Percentiles rank a stretch among this genome's conserved stretches.
phyloP scores from a whole-genome alignment of 768 basidiomycete genomes.

The Pulveroboletus sp. region DNA sequence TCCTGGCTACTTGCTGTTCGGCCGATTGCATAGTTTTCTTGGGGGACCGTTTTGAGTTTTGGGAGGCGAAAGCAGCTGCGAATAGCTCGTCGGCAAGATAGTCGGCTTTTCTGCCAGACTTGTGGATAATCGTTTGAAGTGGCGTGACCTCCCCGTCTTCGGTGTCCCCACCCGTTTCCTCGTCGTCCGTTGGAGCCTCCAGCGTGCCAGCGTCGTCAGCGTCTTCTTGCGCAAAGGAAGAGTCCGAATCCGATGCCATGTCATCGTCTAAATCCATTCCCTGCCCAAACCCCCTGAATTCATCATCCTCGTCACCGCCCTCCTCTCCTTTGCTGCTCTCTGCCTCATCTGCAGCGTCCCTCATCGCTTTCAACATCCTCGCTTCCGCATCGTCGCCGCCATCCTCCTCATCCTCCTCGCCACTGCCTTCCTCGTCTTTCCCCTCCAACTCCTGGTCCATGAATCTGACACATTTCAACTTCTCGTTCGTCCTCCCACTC shows the following conservation, averaged over 20 bases:
- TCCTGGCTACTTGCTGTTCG: slow-evolving; percentile 20
- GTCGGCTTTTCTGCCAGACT: slow-evolving; percentile 34
- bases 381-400: slow-evolving; percentile 16
- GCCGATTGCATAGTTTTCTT: slow-evolving; percentile 22
- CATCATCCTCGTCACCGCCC: slow-evolving; percentile 20
- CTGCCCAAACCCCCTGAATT: slow-evolving; percentile 5
- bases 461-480: slow-evolving; percentile 13
- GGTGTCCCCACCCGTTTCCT: slow-evolving; percentile 15
- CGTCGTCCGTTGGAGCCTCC: slow-evolving; percentile 17
- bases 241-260: slow-evolving; percentile 11
- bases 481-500: slow-evolving; percentile 4
- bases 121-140: neutral
- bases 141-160: neutral
- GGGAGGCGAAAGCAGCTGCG: slow-evolving; percentile 46
- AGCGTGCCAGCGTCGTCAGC: slow-evolving; percentile 12
- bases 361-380: slow-evolving; percentile 28
- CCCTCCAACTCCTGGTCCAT: slow-evolving; percentile 6
- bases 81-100: slow-evolving; percentile 69
- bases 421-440: slow-evolving; percentile 23
- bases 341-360: slow-evolving; percentile 23
- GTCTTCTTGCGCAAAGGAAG: slow-evolving; percentile 12
- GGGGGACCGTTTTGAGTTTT: slow-evolving; percentile 8
- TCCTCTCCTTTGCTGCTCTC: slow-evolving; percentile 13
- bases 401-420: slow-evolving; percentile 23
- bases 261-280: slow-evolving; percentile 10